These are phyloP conservation scores for Neopestalotiopsis sp. DNA, from an alignment of 2,329 filamentous ascomycete species.

Conservation along the genomic window DNA sequence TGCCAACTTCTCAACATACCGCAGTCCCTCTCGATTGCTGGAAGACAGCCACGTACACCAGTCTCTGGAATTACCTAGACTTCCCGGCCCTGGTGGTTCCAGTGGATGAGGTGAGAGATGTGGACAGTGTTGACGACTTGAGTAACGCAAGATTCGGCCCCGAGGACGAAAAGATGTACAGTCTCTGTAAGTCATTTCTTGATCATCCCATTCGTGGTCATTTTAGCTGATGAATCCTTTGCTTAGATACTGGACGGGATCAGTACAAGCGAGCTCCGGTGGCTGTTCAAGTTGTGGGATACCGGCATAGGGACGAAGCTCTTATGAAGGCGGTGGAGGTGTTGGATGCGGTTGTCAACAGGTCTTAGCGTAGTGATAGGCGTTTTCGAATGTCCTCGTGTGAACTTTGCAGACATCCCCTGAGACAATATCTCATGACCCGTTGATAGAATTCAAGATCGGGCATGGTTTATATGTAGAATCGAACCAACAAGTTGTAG, in stretches of 20 bases:
- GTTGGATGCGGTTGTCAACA: conserved; percentile 32
- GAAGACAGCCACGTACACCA: conserved; percentile 49
- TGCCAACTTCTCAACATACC: conserved; percentile 52
- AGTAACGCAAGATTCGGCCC: conserved; percentile 32
- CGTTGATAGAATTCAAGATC: conserved; percentile 24
- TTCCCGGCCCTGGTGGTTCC: conserved; percentile 59
- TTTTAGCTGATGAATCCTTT: conserved; percentile 19
- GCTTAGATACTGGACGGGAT: conserved; percentile 35
- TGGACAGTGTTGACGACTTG: conserved; percentile 30
- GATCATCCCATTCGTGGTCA: not conserved
- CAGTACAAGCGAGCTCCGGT: conserved; percentile 32
- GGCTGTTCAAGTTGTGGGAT: conserved; percentile 37
- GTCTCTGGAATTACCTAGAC: conserved; percentile 57
- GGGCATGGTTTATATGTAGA: conserved; percentile 31
- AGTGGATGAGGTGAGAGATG: conserved; percentile 36
- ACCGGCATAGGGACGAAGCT: conserved; percentile 34
- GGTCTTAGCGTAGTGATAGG: not conserved
- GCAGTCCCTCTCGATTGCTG: conserved; percentile 58
- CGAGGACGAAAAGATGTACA: conserved; percentile 27
- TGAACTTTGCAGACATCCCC: too few relatives aligned
- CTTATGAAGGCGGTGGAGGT: conserved; percentile 29
- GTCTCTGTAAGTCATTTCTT: conserved; percentile 28
- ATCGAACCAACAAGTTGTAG: conserved; percentile 29
- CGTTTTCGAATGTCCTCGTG: not conserved
- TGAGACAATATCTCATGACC: too few relatives aligned